Evolutionary conservation across 257 asterid genomes (phyloP), one percentile per base, ranked within the genome.

Genomic region (Solanum gandarillasii): DNA sequence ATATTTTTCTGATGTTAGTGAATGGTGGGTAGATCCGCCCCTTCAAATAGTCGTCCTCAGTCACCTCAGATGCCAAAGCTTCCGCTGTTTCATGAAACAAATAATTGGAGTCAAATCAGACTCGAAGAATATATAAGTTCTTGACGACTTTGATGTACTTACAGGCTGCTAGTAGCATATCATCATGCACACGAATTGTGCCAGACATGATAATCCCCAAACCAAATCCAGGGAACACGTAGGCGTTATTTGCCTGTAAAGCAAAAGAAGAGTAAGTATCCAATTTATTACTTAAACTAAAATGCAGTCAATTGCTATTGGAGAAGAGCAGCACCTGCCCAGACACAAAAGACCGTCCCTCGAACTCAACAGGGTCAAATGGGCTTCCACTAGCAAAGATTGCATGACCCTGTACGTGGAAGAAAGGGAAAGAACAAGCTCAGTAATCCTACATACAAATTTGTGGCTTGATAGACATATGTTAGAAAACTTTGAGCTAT

Each of bases 361-460:
- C 89, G 88, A 92, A 94, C 91, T 97, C 98, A 13, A 95, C 93
- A 14, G 98, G 95, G 73, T 90, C 93, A 82, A 97, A 97, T 65
- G 99, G 99, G 86, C 99, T 95, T 91, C 99, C 99, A 73, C 99
- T 97, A 27, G 97, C 95, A 90, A 90, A 97, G 67, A 95, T 91
- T 74, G 98, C 96, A 3, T 97, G 96, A 23, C 98, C 98, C 98
- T 97, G 91, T 43, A 83, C 81, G 82, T 62, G 25, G 9, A 9
- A 31, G 20, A 32, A 27, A 23, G 55, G 4, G 35, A n/a, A 16
- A 12, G 12, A 62, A n/a, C 38, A 29, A 2, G 46, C 41, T 82
- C 12, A 48, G 70, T 31, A 20, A 48, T 46, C 12, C 23, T 74
- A 79, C 70, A 43, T 70, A 68, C n/a, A 29, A 87, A n/a, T 39